Evolutionary conservation across 176 grass and related monocot species (phyloP).

Genomic region (Triticum aestivum): IWGSC_CS_RefSeq_v2.1 NC_057806.1:54339797-54340296

Average conservation of each 20-base stretch:
- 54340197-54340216: too few species aligned
- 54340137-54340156: neutral
- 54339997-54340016: neutral
- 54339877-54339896: too few species aligned
- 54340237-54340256: too few species aligned
- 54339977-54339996: neutral
- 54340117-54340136: neutral
- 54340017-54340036: slow-evolving; percentile 40
- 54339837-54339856: too few species aligned
- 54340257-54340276: too few species aligned
- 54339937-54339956: neutral
- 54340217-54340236: too few species aligned
- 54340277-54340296: too few species aligned
- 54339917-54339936: slow-evolving; percentile 8
- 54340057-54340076: slow-evolving; percentile 38
- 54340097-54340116: slow-evolving; percentile 28
- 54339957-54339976: slow-evolving; percentile 1
- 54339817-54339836: too few species aligned
- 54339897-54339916: neutral
- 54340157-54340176: too few species aligned
- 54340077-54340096: slow-evolving; percentile 28
- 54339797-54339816: too few species aligned
- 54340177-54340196: too few species aligned
- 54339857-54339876: too few species aligned
- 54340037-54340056: slow-evolving; percentile 49